Base-by-base conservation (phyloP, 2,329 filamentous ascomycete species). In the Xylaria digitata region DNA sequence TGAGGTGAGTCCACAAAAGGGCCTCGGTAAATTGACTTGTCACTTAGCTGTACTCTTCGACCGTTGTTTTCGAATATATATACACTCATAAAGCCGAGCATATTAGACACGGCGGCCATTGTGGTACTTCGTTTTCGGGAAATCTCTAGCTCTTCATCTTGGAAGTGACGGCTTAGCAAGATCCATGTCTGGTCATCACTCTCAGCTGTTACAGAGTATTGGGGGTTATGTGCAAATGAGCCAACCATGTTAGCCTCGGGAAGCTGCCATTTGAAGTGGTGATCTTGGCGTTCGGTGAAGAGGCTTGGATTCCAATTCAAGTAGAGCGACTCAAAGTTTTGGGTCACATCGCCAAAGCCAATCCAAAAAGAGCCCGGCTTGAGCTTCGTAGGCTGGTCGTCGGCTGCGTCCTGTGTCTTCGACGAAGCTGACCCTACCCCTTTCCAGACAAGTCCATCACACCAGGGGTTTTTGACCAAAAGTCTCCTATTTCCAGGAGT, bases 1-100 rank as follows among this genome's bases (percentile, higher is more conserved):
- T 98, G 96, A 1, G 94, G 94, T 2, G 94, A 96, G 79, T 97
- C 95, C 40, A 98, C 93, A 69, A 93, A 97, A n/a, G 93, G 92
- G 0, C 91, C 92, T 42, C 91, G 89, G 73, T 92, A 89, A 0
- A 92, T 78, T 26, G 89, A 87, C 6, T 88, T 88, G 63, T 95
- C 92, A 60, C 88, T 89, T 15, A 96, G 83, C 71, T 93, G 90
- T 0, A 97, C 89, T 55, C 89, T 86, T 42, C 88, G 84, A 2
- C 95, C 94, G 45, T 85, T 77, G 34, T 88, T 87, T 19, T 90
- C 85, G 76, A 95, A 97, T 0, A 96, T 85, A 66, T 93, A 93
- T 30, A 99, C 86, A 72, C 92, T 93, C 80, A 97, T 97, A 78
- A 94, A 97, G 0, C 94, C 95, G 26, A 89, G 84, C 68, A 86